Evolutionary conservation across 1,284 basidiomycete species (phyloP).

Genomic region (Athelia sp.): DNA sequence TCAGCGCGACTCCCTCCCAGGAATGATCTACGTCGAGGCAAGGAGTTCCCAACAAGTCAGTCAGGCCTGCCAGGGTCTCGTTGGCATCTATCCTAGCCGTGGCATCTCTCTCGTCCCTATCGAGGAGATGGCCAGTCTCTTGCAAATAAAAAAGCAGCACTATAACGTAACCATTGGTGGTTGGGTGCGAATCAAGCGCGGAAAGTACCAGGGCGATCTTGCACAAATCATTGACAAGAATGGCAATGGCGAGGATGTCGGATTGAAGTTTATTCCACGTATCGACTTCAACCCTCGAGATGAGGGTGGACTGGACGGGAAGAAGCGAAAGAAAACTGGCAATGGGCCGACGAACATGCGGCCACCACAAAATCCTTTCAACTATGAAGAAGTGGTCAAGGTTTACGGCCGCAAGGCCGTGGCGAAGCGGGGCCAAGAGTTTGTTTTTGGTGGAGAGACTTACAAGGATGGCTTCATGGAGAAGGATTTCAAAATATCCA

Average conservation of each 20-base stretch:
- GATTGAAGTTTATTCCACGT: conserved; percentile 92
- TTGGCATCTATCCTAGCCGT: conserved; percentile 84
- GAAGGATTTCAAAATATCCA: conserved; percentile 89
- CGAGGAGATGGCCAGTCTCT: conserved; percentile 95
- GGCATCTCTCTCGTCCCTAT: conserved; percentile 89
- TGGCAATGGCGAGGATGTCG: conserved; percentile 92
- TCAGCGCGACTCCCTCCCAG: conserved; percentile 91
- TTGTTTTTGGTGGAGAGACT: conserved; percentile 89
- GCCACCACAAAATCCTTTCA: conserved; percentile 91
- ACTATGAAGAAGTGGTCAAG: conserved; percentile 88
- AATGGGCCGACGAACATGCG: conserved; percentile 54
- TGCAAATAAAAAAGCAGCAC: conserved; percentile 95
- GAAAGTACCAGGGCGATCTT: conserved; percentile 92
- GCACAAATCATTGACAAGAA: conserved; percentile 94
- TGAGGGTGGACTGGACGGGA: conserved; percentile 59
- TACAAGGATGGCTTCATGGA: conserved; percentile 95
- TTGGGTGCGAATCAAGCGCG: conserved; percentile 94
- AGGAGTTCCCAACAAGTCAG: conserved; percentile 83
- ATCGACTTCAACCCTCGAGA: conserved; percentile 94
- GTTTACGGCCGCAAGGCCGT: conserved; percentile 81
- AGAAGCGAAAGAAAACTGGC: conserved; percentile 67
- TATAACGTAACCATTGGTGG: conserved; percentile 80
- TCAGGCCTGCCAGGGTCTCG: conserved; percentile 84
- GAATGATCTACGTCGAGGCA: conserved; percentile 96
- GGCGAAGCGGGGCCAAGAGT: conserved; percentile 65